Evolutionary conservation across 73 alveolate genomes (phyloP).

Genomic region (Durusdinium trenchii): DNA sequence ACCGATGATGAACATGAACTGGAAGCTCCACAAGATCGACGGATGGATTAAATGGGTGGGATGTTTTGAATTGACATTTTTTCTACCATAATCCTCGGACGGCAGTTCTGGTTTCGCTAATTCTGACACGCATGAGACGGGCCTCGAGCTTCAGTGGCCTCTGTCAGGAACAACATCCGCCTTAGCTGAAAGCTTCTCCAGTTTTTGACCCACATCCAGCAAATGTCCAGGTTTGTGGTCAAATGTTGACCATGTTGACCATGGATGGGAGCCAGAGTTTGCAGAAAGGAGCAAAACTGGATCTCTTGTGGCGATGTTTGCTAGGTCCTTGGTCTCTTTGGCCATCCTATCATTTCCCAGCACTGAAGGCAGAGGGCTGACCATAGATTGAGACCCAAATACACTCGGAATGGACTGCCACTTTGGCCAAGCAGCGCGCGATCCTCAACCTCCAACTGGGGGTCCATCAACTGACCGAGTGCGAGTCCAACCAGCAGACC

Average conservation of each 20-base stretch:
- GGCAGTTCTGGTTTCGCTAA: background rate
- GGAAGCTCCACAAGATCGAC: background rate
- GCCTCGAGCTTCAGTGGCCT: constrained; percentile 70
- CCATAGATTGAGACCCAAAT: background rate
- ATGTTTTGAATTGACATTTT: no score
- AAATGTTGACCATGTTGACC: no score
- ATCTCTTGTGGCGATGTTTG: background rate
- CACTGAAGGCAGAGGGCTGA: background rate
- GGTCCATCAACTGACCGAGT: constrained; percentile 40
- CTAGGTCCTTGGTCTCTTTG: background rate
- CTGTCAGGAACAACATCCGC: constrained; percentile 57
- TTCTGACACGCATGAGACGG: background rate
- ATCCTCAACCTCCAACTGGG: constrained; percentile 17
- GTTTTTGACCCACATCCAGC: no score
- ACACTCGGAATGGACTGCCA: background rate
- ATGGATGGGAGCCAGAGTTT: no score
- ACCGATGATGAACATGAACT: background rate
- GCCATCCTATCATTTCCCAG: background rate
- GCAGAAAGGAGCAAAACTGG: background rate
- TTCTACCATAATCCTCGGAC: no score
- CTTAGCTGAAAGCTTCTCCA: background rate
- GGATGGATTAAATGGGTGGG: no score
- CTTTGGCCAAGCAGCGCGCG: background rate
- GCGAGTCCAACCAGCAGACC: background rate
- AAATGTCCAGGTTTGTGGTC: no score